Evolutionary conservation across 2,329 filamentous ascomycete genomes (phyloP).

Genomic region (Rachicladosporium sp.): DNA sequence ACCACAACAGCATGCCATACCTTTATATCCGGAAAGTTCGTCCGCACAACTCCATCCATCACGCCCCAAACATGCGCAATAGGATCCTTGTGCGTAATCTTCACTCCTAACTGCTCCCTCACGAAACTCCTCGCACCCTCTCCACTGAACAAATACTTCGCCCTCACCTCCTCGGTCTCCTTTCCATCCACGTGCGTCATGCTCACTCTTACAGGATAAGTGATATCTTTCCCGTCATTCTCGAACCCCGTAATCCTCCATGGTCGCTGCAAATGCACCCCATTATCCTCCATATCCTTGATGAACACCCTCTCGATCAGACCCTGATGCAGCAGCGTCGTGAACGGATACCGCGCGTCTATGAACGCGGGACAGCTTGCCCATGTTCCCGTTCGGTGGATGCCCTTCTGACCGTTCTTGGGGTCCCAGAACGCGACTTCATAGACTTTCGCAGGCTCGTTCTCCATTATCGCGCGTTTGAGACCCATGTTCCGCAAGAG

Average conservation of each 20-base stretch:
- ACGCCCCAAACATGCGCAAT: conserved; percentile 55
- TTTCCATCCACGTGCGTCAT: conserved; percentile 66
- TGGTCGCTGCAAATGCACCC: conserved; percentile 43
- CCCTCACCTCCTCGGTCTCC: conserved; percentile 49
- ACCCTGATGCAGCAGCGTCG: conserved; percentile 50
- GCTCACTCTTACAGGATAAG: conserved; percentile 70
- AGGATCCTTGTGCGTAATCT: conserved; percentile 50
- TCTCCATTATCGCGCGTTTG: conserved; percentile 76
- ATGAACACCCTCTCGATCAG: conserved; percentile 52
- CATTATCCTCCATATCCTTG: conserved; percentile 48
- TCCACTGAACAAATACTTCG: conserved; percentile 52
- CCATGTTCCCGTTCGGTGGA: conserved; percentile 56
- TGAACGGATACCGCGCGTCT: conserved; percentile 52
- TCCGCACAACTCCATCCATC: conserved; percentile 53
- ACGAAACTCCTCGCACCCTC: conserved; percentile 51
- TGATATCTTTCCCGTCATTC: conserved; percentile 47
- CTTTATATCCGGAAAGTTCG: conserved; percentile 52
- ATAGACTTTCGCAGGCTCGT: conserved; percentile 76
- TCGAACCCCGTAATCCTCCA: conserved; percentile 51
- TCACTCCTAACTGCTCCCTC: conserved; percentile 52
- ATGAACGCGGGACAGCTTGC: conserved; percentile 78
- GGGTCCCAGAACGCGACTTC: conserved; percentile 58
- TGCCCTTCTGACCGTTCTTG: conserved; percentile 37
- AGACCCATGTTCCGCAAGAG: conserved; percentile 80
- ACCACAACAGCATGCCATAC: conserved; percentile 19